Evolutionary conservation across 345 rosid genomes (phyloP).

Genomic region (Moricandia moricandioides): DNA sequence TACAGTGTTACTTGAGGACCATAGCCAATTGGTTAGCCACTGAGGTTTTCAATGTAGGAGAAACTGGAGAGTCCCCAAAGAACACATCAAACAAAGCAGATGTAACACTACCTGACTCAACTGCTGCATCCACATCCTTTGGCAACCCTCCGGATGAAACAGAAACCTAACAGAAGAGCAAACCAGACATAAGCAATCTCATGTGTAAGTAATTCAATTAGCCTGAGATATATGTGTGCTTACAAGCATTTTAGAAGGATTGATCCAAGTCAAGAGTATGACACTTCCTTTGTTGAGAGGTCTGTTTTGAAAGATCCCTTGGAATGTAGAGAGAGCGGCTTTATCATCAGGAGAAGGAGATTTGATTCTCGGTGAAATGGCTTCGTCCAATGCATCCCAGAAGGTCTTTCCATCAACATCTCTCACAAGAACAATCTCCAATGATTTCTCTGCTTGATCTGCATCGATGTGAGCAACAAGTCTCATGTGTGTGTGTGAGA

Average conservation of each 20-base stretch:
- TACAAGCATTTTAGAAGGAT: constrained; percentile 67
- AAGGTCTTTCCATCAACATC: constrained; percentile 94
- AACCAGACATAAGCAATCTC: background rate
- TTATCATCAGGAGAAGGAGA: constrained; percentile 50
- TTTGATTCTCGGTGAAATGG: constrained; percentile 69
- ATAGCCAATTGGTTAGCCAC: constrained; percentile 53
- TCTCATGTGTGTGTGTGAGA: background rate
- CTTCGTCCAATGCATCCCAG: constrained; percentile 85
- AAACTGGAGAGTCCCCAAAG: constrained; percentile 73
- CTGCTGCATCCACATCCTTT: constrained; percentile 48
- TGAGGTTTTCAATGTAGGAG: constrained; percentile 72
- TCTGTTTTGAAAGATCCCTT: constrained; percentile 59
- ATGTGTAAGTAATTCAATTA: background rate
- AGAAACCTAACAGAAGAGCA: constrained; percentile 46
- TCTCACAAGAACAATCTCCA: constrained; percentile 84
- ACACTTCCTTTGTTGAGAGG: constrained; percentile 69
- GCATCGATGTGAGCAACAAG: constrained; percentile 3
- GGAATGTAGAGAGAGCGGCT: constrained; percentile 63
- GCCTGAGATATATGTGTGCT: constrained; percentile 29
- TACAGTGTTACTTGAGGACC: constrained; percentile 31
- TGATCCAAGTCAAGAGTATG: constrained; percentile 74
- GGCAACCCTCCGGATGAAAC: constrained; percentile 62
- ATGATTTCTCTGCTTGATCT: constrained; percentile 68
- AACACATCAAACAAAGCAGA: constrained; percentile 72
- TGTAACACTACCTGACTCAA: constrained; percentile 60